Evolutionary conservation across 1,284 basidiomycete genomes (phyloP).

Genomic region (Paramarasmius palmivorus): DNA sequence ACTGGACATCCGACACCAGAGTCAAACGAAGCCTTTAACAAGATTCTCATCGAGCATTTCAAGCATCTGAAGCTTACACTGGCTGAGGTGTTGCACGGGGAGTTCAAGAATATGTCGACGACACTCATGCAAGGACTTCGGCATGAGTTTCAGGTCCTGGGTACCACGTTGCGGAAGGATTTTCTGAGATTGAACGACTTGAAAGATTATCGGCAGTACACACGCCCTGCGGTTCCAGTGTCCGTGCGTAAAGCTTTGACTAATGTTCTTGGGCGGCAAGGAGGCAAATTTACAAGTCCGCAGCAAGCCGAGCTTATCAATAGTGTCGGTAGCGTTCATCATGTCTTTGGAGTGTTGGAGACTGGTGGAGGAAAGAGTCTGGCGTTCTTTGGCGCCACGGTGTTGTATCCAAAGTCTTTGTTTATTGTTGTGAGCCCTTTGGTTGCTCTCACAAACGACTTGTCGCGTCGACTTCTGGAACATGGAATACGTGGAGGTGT

Average conservation of each 20-base stretch:
- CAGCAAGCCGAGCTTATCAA: conserved; percentile 13
- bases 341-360: conserved; percentile 18
- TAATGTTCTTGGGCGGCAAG: not conserved
- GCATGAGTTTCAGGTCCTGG: not conserved
- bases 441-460: not conserved
- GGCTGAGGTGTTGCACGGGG: too few species aligned
- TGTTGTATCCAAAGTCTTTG: conserved; percentile 7
- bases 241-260: not conserved
- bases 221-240: not conserved
- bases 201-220: not conserved
- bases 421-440: conserved; percentile 20
- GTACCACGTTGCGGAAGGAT: too few species aligned
- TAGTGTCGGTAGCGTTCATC: conserved; percentile 2
- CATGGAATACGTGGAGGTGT: not conserved
- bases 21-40: too few species aligned
- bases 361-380: conserved; percentile 23
- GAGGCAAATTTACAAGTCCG: not conserved
- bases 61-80: not conserved
- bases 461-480: not conserved
- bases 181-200: too few species aligned
- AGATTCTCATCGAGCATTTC: not conserved
- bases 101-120: too few species aligned
- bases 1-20: too few species aligned
- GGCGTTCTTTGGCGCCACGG: conserved; percentile 16
- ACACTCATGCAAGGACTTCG: too few species aligned